Conservation (phyloP, 805 yeast genomes). For the Citeromyces matritensis region DNA sequence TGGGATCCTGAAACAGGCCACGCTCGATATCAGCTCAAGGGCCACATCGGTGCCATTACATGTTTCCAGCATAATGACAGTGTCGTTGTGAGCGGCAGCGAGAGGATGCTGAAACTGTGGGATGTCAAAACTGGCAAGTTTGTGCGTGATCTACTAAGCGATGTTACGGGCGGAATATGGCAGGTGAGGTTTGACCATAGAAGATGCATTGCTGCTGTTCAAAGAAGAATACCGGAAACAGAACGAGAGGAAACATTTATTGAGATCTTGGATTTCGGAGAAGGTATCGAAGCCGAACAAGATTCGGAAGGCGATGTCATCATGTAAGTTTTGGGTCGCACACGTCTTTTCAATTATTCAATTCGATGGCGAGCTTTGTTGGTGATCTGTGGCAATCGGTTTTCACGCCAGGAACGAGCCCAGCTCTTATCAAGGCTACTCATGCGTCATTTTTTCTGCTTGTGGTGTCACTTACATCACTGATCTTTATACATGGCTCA, state of each 20-base stretch:
- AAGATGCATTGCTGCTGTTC: conserved; percentile 86
- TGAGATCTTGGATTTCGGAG: conserved; percentile 73
- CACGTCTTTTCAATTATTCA: not conserved
- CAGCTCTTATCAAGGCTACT: conserved; percentile 79
- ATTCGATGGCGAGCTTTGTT: conserved; percentile 23
- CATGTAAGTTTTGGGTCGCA: no score
- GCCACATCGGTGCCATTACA: conserved; percentile 79
- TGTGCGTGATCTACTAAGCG: conserved; percentile 57
- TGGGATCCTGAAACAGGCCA: conserved; percentile 82
- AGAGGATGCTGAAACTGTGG: conserved; percentile 78
- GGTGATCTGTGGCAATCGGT: conserved; percentile 79
- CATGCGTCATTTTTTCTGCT: conserved; percentile 68
- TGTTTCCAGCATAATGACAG: conserved; percentile 85
- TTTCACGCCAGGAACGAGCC: conserved; percentile 86
- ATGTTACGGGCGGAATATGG: conserved; percentile 82
- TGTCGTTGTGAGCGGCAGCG: conserved; percentile 79
- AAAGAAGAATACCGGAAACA: conserved; percentile 34
- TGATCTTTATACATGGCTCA: conserved; percentile 46
- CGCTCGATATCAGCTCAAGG: conserved; percentile 54
- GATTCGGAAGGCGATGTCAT: no score
- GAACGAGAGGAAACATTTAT: conserved; percentile 38
- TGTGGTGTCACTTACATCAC: conserved; percentile 33
- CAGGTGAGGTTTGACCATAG: conserved; percentile 79
- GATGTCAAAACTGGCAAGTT: conserved; percentile 65
- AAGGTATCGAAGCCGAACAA: not conserved